phyloP scores from a whole-genome alignment of 345 rosid genomes.

The Trapa incisa region DNA sequence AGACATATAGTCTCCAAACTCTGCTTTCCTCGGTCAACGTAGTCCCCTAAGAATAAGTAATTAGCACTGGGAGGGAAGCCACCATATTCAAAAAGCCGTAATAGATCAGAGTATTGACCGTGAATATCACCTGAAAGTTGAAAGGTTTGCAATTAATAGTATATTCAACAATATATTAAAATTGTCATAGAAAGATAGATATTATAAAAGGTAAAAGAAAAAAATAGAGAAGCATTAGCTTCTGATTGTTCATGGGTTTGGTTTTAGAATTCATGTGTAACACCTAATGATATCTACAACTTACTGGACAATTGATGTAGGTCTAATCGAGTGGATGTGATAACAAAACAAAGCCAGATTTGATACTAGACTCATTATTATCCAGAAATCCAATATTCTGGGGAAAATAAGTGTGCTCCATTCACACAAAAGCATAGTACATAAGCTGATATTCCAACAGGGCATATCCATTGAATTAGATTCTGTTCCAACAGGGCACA shows the following conservation, averaged over 20 bases:
- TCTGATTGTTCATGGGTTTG: background rate
- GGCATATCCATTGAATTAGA: too few relatives aligned
- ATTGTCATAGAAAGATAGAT: background rate
- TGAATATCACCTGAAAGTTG: conserved; percentile 65
- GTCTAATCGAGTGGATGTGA: too few relatives aligned
- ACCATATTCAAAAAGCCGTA: conserved; percentile 78
- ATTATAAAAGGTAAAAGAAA: background rate
- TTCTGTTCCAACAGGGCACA: too few relatives aligned
- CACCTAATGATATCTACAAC: too few relatives aligned
- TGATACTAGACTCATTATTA: too few relatives aligned
- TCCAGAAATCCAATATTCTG: too few relatives aligned
- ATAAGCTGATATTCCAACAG: too few relatives aligned
- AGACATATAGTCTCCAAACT: conserved; percentile 40
- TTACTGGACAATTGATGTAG: too few relatives aligned
- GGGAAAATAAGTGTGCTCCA: too few relatives aligned
- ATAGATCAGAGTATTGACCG: conserved; percentile 77
- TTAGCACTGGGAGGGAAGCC: conserved; percentile 69
- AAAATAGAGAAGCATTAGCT: background rate
- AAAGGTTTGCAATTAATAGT: conserved; percentile 4
- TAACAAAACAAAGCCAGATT: too few relatives aligned
- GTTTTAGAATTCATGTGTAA: too few relatives aligned
- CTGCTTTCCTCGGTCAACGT: conserved; percentile 63
- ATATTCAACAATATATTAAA: background rate
- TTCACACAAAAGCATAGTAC: too few relatives aligned
- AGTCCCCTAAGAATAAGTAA: conserved; percentile 74